Evolutionary conservation across 345 rosid genomes (phyloP), one percentile per base, ranked within the genome.

Genomic region (Euphorbia lathyris): DNA sequence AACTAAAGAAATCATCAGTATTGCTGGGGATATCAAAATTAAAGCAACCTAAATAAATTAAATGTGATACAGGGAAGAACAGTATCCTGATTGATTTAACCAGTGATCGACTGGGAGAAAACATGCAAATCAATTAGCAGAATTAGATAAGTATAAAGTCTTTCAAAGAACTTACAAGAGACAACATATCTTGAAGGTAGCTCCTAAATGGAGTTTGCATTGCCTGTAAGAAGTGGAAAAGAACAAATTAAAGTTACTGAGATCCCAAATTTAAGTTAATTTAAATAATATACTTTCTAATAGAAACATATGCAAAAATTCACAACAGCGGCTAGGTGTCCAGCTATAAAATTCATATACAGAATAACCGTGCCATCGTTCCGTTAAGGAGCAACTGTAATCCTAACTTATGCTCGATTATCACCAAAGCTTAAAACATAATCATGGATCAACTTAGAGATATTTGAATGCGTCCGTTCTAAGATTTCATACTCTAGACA

Each of bases 201-300:
- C 79, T 69, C 80, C 97, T 88, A 76, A 95, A 95, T 29, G 97
- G 97, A 10, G 99, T 92, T 74, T 95, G 99, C 92, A 76, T 58
- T 3, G 83, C 86, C 99, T 95, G 86, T 23, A 53, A 40, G 73
- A 20, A 43, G 34, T 5, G 43, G 12, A 52, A 73, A 43, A 26
- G 16, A 72, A 0, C 30, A 14, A 29, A 11, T 66, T 51, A 25
- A 26, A 58, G 69, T 0, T 19, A 17, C 45, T 38, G 17, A 36
- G 19, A 53, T n/a, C 38, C 12, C 63, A 26, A 45, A 14, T 36
- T 22, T 25, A 42, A 53, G n/a, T 16, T 8, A n/a, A n/a, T n/a
- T n/a, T n/a, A 16, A 42, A 26, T 6, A 72, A 23, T 34, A 70
- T 26, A 6, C 51, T 48, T 34, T 63, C 22, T 16, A 8, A 19